Percentiles rank a stretch among this genome's conserved stretches.
These are phyloP conservation scores for Leptosphaerulina australis DNA, from an alignment of 2,329 filamentous ascomycete genomes.

Conservation along the genomic window DNA sequence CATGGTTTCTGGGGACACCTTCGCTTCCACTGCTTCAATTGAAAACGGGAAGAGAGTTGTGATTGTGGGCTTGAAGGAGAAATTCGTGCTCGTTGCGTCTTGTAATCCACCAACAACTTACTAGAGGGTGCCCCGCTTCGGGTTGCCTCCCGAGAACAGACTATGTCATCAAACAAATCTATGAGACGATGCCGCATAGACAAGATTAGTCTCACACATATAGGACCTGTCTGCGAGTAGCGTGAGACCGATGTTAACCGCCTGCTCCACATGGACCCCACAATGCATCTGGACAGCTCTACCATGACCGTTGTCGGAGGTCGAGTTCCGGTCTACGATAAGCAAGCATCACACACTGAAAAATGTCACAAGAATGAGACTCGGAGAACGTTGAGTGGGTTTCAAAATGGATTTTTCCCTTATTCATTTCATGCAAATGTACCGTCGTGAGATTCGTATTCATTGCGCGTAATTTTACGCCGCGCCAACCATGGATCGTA, in stretches of 20 bases:
- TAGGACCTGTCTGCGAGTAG: background rate
- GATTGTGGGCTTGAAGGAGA: background rate
- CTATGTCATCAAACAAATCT: constrained; percentile 4
- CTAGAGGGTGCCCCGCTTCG: constrained; percentile 8
- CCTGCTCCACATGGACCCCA: constrained; percentile 13
- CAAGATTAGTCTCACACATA: constrained; percentile 5
- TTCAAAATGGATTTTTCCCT: background rate
- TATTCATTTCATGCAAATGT: constrained; percentile 2
- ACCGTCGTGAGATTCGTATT: background rate
- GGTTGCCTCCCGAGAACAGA: constrained; percentile 9
- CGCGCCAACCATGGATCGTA: constrained; percentile 21
- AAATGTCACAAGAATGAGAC: background rate
- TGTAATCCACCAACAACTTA: background rate
- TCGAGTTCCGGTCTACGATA: background rate
- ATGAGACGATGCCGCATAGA: constrained; percentile 3
- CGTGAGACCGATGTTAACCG: constrained; percentile 17
- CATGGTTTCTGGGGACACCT: background rate
- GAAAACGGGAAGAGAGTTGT: background rate
- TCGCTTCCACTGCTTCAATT: background rate
- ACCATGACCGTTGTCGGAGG: constrained; percentile 2
- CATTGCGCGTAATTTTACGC: background rate
- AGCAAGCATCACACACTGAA: background rate
- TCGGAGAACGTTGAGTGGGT: background rate
- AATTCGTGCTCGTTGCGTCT: background rate
- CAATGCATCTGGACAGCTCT: constrained; percentile 6